Base-by-base conservation (phyloP, 2,329 filamentous ascomycete genomes). In the Alternaria solani region DNA sequence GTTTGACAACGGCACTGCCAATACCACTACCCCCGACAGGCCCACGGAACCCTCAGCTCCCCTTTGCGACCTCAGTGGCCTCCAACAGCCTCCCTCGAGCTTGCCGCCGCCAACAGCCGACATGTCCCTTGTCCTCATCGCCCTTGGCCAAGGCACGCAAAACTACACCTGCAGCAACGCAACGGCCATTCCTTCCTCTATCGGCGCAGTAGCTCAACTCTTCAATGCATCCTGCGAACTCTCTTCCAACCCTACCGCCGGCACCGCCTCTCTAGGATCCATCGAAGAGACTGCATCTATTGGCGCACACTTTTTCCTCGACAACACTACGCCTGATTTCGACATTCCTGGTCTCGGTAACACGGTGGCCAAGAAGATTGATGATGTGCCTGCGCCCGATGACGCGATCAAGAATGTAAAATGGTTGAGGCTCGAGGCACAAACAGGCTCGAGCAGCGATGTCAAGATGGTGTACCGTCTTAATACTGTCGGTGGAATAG, bases 381-480 rank as follows among this genome's bases (percentile, higher is more conserved):
- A 83, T 57, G 81, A 84, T 2, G 81, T 85, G 2, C 70, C 82
- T n/a, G 92, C 94, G 0, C 93, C 93, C 0, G 39, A 66, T 0
- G 39, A 66, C 14, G 85, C 83, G n/a, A 75, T 76, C 32, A 52
- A 42, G 4, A 84, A 91, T 9, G 92, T 97, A 2, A 75, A 90
- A 1, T 97, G 94, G 93, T 83, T 98, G 59, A 90, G 89, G 75
- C 86, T 97, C 12, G 80, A 85, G 30, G 80, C 81, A 2, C 64
- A 72, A 49, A 36, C 57, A n/a, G 73, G 78, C 7, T 76, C 78
- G 34, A 74, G 69, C 2, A 73, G 71, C 44, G 25, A 62, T 3
- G 86, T 93, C 63, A 86, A 88, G 76, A 87, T 91, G 75, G 89
- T 97, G 34, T 98, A 94, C 81, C 87, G 94, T 14, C 81, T 97